Evolutionary conservation across 106 monocot species (phyloP).

Genomic region (Gastrodia elata): DNA sequence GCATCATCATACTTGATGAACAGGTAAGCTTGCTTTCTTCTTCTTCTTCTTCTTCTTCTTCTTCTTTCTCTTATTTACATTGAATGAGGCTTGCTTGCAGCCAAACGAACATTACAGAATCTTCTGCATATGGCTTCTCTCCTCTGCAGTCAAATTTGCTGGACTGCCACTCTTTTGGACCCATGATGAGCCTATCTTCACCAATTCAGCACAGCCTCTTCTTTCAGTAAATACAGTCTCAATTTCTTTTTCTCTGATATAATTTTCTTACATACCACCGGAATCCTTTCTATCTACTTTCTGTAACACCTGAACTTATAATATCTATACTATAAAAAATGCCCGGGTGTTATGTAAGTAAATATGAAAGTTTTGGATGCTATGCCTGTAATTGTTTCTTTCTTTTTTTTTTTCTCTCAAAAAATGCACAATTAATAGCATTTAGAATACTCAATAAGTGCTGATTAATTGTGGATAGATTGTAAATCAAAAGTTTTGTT

Average conservation of each 20-base stretch:
- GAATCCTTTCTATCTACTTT: too few relatives aligned
- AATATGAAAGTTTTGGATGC: too few relatives aligned
- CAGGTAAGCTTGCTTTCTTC: slow-evolving; percentile 13
- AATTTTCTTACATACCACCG: too few relatives aligned
- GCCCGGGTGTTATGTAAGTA: too few relatives aligned
- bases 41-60: neutral
- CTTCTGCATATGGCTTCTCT: slow-evolving; percentile 20
- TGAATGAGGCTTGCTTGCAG: slow-evolving; percentile 6
- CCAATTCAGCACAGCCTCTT: slow-evolving; percentile 36
- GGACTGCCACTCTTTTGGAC: slow-evolving; percentile 32
- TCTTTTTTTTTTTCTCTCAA: neutral
- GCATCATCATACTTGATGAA: slow-evolving; percentile 25
- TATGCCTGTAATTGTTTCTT: too few relatives aligned
- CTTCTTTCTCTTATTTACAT: neutral
- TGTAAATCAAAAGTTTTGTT: slow-evolving; percentile 15
- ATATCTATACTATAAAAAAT: too few relatives aligned
- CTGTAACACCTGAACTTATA: too few relatives aligned
- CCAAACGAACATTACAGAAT: slow-evolving; percentile 26
- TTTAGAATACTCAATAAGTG: slow-evolving; percentile 26
- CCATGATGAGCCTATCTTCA: slow-evolving; percentile 24
- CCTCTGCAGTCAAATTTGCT: slow-evolving; percentile 30
- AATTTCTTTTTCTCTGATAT: neutral
- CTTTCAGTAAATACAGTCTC: slow-evolving; percentile 29
- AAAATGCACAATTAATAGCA: slow-evolving; percentile 5
- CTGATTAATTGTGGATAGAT: slow-evolving; percentile 14